Evolutionary conservation across 768 basidiomycete genomes (phyloP).

Genomic region (Psilocybe subaeruginosa): DNA sequence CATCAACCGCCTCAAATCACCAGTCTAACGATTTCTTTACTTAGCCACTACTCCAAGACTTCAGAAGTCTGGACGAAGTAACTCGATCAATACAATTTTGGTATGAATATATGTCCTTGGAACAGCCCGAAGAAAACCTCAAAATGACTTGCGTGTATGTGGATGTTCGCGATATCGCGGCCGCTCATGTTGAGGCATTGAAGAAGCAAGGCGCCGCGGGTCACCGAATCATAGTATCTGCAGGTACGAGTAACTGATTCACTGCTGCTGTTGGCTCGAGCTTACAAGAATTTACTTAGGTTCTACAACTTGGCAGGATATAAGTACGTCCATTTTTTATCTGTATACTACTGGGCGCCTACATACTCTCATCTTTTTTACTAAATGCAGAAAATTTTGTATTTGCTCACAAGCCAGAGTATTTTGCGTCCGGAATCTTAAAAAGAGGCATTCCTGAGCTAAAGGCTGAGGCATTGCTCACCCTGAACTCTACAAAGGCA

Average conservation of each 20-base stretch:
- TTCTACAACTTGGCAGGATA: slow-evolving; percentile 11
- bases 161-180: slow-evolving; percentile 61
- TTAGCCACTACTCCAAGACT: slow-evolving; percentile 24
- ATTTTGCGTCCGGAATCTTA: background rate
- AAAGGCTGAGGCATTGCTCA: background rate
- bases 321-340: slow-evolving; percentile 1
- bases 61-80: slow-evolving; percentile 31
- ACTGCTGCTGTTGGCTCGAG: background rate
- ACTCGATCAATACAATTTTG: slow-evolving; percentile 39
- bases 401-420: background rate
- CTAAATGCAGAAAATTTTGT: background rate
- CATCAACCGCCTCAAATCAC: no score
- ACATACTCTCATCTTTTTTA: background rate
- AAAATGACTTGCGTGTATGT: slow-evolving; percentile 34
- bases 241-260: slow-evolving; percentile 24
- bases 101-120: slow-evolving; percentile 29
- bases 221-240: slow-evolving; percentile 55
- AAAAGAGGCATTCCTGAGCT: background rate
- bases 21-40: background rate
- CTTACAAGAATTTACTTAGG: background rate
- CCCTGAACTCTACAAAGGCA: background rate
- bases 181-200: slow-evolving; percentile 57
- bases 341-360: background rate
- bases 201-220: slow-evolving; percentile 54
- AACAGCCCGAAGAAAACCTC: slow-evolving; percentile 22